phyloP scores from a whole-genome alignment of 352 stramenopile genomes.

The Hyphochytrium catenoides region DNA sequence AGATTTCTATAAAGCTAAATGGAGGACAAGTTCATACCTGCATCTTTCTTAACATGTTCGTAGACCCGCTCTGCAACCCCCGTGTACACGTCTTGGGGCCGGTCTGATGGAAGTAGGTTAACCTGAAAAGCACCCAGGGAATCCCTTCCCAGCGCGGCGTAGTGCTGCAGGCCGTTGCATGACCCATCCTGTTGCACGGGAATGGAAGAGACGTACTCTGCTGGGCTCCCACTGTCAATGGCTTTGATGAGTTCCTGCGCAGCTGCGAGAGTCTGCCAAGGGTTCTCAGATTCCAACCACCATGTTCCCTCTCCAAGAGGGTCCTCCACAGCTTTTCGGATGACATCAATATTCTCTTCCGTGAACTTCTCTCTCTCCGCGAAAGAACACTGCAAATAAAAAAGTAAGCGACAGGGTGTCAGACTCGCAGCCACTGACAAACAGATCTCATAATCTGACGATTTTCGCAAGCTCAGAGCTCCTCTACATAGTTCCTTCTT shows the following conservation, averaged over 20 bases:
- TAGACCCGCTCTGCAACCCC: conserved; percentile 67
- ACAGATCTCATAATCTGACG: too few relatives aligned
- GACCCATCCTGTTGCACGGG: conserved; percentile 94
- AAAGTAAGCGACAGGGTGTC: too few relatives aligned
- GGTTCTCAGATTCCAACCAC: conserved; percentile 92
- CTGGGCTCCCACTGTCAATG: conserved; percentile 73
- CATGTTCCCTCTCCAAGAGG: conserved; percentile 68
- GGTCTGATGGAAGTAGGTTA: conserved; percentile 80
- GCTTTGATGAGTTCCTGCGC: conserved; percentile 87
- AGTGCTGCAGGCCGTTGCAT: conserved; percentile 99
- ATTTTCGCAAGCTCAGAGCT: too few relatives aligned
- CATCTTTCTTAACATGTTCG: conserved; percentile 39
- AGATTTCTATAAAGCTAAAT: too few relatives aligned
- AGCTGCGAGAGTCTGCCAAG: conserved; percentile 90
- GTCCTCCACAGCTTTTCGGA: conserved; percentile 62
- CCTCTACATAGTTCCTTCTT: too few relatives aligned
- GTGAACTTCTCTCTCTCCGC: conserved; percentile 85
- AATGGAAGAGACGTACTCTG: conserved; percentile 80
- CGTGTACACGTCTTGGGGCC: conserved; percentile 93
- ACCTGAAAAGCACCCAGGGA: conserved; percentile 76
- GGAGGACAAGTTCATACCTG: conserved; percentile 18
- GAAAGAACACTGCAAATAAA: conserved; percentile 94
- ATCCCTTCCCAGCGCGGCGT: conserved; percentile 91
- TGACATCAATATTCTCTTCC: conserved; percentile 77
- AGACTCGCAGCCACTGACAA: too few relatives aligned